Conservation (phyloP, 768 basidiomycete species). For the Agaricus sinodeliciosus region DNA sequence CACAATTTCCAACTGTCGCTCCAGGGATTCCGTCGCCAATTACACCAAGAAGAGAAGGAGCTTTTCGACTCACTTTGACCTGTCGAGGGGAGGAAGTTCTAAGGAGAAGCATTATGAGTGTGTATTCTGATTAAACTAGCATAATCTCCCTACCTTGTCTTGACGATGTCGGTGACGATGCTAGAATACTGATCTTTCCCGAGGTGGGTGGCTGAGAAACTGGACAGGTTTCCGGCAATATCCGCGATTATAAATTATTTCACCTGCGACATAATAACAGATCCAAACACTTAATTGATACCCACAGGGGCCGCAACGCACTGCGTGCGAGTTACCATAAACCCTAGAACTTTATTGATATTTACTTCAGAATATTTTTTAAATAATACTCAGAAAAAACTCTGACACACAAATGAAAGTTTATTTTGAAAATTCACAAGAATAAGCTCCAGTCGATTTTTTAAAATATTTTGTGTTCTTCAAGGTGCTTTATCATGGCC, state of each 20-base stretch:
- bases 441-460: too few relatives aligned
- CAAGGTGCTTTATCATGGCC: too few relatives aligned
- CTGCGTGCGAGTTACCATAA: too few relatives aligned
- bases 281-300: neutral
- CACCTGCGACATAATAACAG: neutral
- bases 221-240: slow-evolving; percentile 28
- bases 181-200: slow-evolving; percentile 22
- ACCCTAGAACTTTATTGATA: too few relatives aligned
- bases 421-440: too few relatives aligned
- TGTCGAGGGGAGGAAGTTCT: slow-evolving; percentile 10
- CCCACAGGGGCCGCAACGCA: too few relatives aligned
- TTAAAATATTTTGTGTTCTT: too few relatives aligned
- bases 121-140: slow-evolving; percentile 13
- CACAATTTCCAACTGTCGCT: neutral
- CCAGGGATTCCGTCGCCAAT: slow-evolving; percentile 1
- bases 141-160: slow-evolving; percentile 46
- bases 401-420: too few relatives aligned
- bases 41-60: slow-evolving; percentile 1
- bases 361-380: too few relatives aligned
- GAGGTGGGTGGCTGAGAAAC: slow-evolving; percentile 32
- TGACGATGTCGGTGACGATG: slow-evolving; percentile 56
- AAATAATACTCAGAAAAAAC: too few relatives aligned
- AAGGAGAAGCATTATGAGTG: slow-evolving; percentile 10
- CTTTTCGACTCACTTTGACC: slow-evolving; percentile 30
- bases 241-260: slow-evolving; percentile 14